Percentiles rank a stretch among this genome's conserved stretches.
phyloP scores from a whole-genome alignment of 2,329 filamentous ascomycete genomes.

The Monosporascus sp. region DNA sequence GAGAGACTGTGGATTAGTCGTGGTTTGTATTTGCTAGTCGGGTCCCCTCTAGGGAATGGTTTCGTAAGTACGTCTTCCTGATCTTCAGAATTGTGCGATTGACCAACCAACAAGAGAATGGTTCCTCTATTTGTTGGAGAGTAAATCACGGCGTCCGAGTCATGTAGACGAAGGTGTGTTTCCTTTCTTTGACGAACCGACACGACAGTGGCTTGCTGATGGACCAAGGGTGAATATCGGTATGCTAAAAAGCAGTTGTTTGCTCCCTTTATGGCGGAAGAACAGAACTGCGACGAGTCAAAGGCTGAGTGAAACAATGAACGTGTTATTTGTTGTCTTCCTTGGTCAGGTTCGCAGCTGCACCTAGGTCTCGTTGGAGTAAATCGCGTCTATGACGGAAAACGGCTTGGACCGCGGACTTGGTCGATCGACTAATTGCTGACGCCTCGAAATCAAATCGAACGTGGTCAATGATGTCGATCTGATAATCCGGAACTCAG shows the following conservation, averaged over 20 bases:
- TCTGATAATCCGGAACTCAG: too few species aligned
- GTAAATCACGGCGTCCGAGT: not conserved
- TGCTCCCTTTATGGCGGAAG: not conserved
- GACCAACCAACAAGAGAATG: constrained; percentile 8
- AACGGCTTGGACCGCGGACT: too few species aligned
- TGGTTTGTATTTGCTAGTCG: not conserved
- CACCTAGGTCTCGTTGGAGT: too few species aligned
- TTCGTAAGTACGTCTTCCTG: constrained; percentile 5
- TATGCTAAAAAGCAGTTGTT: not conserved
- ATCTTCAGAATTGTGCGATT: constrained; percentile 2
- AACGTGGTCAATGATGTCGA: too few species aligned
- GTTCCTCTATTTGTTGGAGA: not conserved
- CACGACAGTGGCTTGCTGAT: not conserved
- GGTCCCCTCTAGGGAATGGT: constrained; percentile 11
- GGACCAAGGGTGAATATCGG: not conserved
- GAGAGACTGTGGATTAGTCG: constrained; percentile 15
- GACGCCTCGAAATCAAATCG: not conserved
- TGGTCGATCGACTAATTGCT: not conserved
- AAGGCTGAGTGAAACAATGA: not conserved
- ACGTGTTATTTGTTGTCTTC: too few species aligned
- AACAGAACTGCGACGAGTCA: not conserved
- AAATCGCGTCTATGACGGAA: too few species aligned
- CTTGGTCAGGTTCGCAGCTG: too few species aligned
- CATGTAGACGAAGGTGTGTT: not conserved
- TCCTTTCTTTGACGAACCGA: not conserved